A percentile compares a stretch with the other conserved stretches of the same genome.
These are phyloP conservation scores for Melampsora larici-populina DNA, from an alignment of 1,284 basidiomycete species.

Conservation along the genomic window DNA sequence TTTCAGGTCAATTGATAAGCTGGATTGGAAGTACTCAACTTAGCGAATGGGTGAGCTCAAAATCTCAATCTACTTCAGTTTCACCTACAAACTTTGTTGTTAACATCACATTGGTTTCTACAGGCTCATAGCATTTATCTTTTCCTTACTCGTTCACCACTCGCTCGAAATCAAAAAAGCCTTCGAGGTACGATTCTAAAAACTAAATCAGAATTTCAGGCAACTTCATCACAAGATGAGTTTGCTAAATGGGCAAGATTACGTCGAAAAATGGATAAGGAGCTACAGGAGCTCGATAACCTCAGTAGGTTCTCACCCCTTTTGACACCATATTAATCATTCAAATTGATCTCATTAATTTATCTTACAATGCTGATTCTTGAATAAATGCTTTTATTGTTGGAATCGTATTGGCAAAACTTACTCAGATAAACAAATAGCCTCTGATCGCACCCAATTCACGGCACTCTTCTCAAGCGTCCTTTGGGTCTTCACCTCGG, in stretches of 20 bases:
- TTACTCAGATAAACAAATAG: slow-evolving; percentile 65
- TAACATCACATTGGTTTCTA: slow-evolving; percentile 3
- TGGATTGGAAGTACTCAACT: slow-evolving; percentile 83
- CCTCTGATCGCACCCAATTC: slow-evolving; percentile 66
- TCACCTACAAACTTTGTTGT: background rate
- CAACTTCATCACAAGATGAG: slow-evolving; percentile 92
- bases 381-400: background rate
- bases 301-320: slow-evolving; percentile 58
- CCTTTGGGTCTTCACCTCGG: slow-evolving; percentile 78
- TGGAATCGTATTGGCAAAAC: slow-evolving; percentile 4
- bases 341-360: background rate
- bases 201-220: slow-evolving; percentile 77
- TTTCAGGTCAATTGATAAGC: slow-evolving; percentile 73
- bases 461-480: slow-evolving; percentile 68
- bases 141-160: slow-evolving; percentile 57
- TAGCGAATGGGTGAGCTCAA: slow-evolving; percentile 68
- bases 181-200: slow-evolving; percentile 73
- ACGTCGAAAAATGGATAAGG: slow-evolving; percentile 84
- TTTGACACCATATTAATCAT: too few relatives aligned
- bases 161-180: slow-evolving; percentile 61
- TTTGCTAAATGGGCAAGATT: slow-evolving; percentile 99
- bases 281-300: slow-evolving; percentile 85
- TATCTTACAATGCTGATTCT: background rate
- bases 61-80: slow-evolving; percentile 23
- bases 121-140: slow-evolving; percentile 46